Evolutionary conservation across 2,329 filamentous ascomycete species (phyloP).

Genomic region (Aureobasidium sp.): DNA sequence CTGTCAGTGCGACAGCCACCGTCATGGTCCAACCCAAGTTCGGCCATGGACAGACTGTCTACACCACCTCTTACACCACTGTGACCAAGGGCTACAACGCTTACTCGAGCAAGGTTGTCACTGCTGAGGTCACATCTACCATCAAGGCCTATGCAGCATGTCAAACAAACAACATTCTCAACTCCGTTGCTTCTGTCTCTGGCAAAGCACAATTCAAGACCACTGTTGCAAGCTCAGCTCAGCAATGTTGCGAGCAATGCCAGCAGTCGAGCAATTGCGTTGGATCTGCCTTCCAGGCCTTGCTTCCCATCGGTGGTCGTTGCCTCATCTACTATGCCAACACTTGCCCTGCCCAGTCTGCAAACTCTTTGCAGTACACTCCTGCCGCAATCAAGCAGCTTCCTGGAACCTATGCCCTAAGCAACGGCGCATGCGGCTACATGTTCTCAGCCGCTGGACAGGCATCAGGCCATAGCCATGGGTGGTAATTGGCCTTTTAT

Average conservation of each 20-base stretch:
- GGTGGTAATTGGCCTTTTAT: background rate
- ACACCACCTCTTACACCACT: conserved; percentile 7
- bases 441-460: background rate
- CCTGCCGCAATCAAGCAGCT: background rate
- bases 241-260: conserved; percentile 17
- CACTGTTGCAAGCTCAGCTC: conserved; percentile 5
- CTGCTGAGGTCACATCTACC: conserved; percentile 14
- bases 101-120: conserved; percentile 5
- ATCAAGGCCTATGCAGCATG: conserved; percentile 15
- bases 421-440: conserved; percentile 8
- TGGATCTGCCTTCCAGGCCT: conserved; percentile 7
- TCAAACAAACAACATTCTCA: conserved; percentile 16
- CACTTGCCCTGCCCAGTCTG: conserved; percentile 2
- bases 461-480: background rate
- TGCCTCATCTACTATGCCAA: conserved; percentile 7
- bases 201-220: conserved; percentile 13
- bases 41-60: conserved; percentile 3
- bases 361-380: conserved; percentile 4
- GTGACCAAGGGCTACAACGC: conserved; percentile 12
- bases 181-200: background rate
- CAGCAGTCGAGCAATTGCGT: conserved; percentile 10
- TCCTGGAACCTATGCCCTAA: background rate
- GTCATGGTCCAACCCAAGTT: background rate
- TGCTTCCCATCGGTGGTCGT: conserved; percentile 5
- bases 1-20: conserved; percentile 13